Conservation (phyloP, 768 basidiomycete genomes). For the Pulveroboletus sp. region DNA sequence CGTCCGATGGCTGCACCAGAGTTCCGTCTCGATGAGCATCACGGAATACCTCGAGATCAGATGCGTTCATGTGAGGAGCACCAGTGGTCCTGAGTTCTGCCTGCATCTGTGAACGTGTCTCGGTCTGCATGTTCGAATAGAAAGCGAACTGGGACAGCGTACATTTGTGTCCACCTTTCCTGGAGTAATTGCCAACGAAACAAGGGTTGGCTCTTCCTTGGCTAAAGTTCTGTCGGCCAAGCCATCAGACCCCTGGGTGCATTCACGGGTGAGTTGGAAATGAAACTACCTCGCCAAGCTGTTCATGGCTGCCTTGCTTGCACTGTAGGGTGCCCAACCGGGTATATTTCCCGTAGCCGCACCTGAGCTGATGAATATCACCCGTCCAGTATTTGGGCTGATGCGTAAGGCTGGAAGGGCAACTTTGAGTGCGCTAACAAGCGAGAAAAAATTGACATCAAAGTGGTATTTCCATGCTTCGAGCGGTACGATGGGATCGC, state of each 20-base stretch:
- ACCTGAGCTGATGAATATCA: constrained; percentile 85
- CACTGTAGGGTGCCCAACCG: constrained; percentile 80
- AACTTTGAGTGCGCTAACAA: constrained; percentile 63
- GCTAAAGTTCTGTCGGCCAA: constrained; percentile 61
- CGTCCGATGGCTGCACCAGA: constrained; percentile 69
- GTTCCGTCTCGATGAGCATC: constrained; percentile 56
- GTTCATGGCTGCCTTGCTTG: constrained; percentile 88
- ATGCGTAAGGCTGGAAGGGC: constrained; percentile 66
- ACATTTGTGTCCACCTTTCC: constrained; percentile 85
- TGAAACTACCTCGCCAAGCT: constrained; percentile 61
- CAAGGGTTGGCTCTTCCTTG: constrained; percentile 74
- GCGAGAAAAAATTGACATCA: constrained; percentile 85
- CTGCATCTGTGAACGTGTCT: constrained; percentile 60
- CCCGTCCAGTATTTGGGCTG: constrained; percentile 51
- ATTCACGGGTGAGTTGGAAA: constrained; percentile 6
- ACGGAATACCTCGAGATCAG: constrained; percentile 55
- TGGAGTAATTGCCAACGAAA: constrained; percentile 75
- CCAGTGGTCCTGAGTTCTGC: constrained; percentile 46
- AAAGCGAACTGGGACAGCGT: constrained; percentile 22
- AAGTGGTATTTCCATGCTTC: constrained; percentile 68
- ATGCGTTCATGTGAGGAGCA: constrained; percentile 46
- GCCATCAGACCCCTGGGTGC: constrained; percentile 1
- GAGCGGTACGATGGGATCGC: constrained; percentile 43
- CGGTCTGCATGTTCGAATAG: not conserved
- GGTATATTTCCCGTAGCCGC: constrained; percentile 62